Conservation (phyloP, 2,329 filamentous ascomycete species). For the Claviceps sp. region DNA sequence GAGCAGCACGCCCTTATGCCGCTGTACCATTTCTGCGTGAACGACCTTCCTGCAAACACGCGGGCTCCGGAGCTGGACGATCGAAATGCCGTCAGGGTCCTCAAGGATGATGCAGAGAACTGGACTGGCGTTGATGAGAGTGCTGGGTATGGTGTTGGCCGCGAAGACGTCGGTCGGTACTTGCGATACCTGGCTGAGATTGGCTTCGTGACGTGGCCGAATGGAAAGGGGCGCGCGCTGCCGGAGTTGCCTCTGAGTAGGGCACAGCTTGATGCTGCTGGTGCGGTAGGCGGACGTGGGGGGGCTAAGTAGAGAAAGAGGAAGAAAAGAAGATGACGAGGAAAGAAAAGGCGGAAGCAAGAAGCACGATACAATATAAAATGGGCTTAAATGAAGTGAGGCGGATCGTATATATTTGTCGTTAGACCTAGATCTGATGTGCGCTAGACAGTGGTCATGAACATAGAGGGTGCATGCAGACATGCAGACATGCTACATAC, state of each 20-base stretch:
- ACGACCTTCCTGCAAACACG: conserved; percentile 53
- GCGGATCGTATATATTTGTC: too few relatives aligned
- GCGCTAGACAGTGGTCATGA: background rate
- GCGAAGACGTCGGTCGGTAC: conserved; percentile 15
- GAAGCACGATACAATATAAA: background rate
- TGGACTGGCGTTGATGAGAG: conserved; percentile 45
- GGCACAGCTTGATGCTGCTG: conserved; percentile 12
- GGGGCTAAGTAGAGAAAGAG: conserved; percentile 5
- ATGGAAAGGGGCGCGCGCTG: conserved; percentile 14
- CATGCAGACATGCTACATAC: background rate
- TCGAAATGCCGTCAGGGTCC: conserved; percentile 47
- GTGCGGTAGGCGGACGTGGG: conserved; percentile 13
- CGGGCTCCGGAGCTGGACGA: conserved; percentile 52
- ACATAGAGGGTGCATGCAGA: background rate
- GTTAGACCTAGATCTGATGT: background rate
- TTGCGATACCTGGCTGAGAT: conserved; percentile 17
- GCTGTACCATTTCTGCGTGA: conserved; percentile 54
- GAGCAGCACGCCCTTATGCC: conserved; percentile 33
- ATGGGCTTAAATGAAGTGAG: background rate
- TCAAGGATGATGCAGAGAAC: conserved; percentile 48
- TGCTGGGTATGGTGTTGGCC: conserved; percentile 22
- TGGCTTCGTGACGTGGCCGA: conserved; percentile 17
- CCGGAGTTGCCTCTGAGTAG: conserved; percentile 9
- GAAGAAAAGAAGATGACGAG: background rate
- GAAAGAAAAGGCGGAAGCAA: background rate